Conservation (phyloP, 208 protist species). For the Crithidia bombi region DNA sequence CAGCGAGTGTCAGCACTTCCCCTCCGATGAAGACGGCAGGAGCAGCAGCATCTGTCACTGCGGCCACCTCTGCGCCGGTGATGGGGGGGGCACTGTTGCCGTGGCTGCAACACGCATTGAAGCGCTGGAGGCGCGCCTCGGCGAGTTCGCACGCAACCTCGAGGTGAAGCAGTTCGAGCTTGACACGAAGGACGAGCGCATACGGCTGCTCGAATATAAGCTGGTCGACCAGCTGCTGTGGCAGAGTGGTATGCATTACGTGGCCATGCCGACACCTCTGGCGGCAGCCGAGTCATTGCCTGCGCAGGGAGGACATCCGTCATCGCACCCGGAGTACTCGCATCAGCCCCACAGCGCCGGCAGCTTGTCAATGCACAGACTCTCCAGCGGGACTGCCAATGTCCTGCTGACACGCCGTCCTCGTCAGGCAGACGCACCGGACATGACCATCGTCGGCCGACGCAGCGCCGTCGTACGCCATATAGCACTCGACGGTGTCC, state of each 20-base stretch:
- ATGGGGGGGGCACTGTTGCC: neutral
- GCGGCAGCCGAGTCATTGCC: neutral
- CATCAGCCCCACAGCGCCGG: slow-evolving; percentile 5
- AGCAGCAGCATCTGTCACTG: neutral
- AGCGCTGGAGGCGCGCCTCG: slow-evolving; percentile 53
- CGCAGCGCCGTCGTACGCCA: slow-evolving; percentile 10
- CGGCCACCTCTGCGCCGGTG: neutral
- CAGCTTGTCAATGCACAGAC: neutral
- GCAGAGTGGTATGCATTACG: slow-evolving; percentile 18
- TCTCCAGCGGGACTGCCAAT: neutral
- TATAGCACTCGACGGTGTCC: neutral
- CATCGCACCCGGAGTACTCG: neutral
- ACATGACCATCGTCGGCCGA: neutral
- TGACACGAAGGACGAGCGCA: slow-evolving; percentile 66
- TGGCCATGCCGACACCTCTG: slow-evolving; percentile 1
- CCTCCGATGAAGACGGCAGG: neutral
- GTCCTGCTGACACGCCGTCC: slow-evolving; percentile 2
- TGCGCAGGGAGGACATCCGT: neutral
- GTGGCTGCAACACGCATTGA: slow-evolving; percentile 21
- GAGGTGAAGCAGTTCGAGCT: slow-evolving; percentile 51
- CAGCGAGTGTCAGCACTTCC: neutral
- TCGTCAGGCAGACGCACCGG: slow-evolving; percentile 23
- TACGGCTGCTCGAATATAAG: slow-evolving; percentile 80
- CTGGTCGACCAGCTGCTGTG: slow-evolving; percentile 71
- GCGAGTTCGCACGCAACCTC: slow-evolving; percentile 40